Base-by-base conservation (phyloP, 208 protist species). In the Crithidia fasciculata region DNA sequence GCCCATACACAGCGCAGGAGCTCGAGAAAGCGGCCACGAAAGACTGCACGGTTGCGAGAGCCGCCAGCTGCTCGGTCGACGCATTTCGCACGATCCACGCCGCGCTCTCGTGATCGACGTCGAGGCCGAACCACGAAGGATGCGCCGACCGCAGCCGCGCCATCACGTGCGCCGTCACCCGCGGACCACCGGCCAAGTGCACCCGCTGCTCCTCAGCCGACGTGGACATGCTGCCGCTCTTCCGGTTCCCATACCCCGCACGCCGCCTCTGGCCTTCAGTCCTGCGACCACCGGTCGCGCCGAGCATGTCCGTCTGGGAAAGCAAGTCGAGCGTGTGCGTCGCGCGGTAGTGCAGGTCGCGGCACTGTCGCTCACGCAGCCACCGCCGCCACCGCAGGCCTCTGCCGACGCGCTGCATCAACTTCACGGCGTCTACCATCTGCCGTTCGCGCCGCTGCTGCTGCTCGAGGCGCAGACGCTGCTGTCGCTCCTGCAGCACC, bases 401-500 rank as follows among this genome's bases (percentile, higher is more conserved):
- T 8, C 89, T 82, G 10, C 73, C 74, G 36, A 83, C 75, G 19
- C 86, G 84, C 73, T 94, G 89, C 10, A 94, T 67, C 41, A 88
- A 43, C 50, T 80, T 67, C 5, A 80, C 70, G 2, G 85, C 82
- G 49, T 90, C 74, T 61, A 87, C 43, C 44, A 69, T 50, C 57
- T 73, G 76, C 4, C 73, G 77, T 55, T 84, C 76, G 13, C 76
- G 62, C 6, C 59, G 76, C 62, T 76, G 78, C 72, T 79, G 78
- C 43, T 76, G 69, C 72, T 90, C 78, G 45, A 63, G 71, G 36
- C 74, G 74, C n/a, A 74, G 56, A 43, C 76, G 63, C 59, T 57
- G 74, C 55, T 72, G 50, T 6, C 72, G 64, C 45, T 87, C 78
- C 28, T 44, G 43, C 43, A 37, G 37, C 7, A 61, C 55, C 18